Evolutionary conservation across 208 protist genomes (phyloP).

Genomic region (Trypanosoma rangeli): DNA sequence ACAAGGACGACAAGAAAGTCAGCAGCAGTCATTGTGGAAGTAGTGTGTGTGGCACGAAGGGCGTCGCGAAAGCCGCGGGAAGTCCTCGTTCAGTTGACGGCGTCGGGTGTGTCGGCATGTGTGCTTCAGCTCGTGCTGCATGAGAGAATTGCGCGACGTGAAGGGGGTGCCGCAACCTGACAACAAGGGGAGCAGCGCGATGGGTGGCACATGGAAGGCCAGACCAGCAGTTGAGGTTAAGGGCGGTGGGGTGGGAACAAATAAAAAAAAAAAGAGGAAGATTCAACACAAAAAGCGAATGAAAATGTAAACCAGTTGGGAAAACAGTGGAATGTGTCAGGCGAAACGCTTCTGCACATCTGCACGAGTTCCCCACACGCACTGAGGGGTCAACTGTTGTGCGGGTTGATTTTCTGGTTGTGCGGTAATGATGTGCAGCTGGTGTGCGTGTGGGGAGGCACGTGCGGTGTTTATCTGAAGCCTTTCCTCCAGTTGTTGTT

Average conservation of each 20-base stretch:
- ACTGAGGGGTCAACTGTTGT: conserved; percentile 3
- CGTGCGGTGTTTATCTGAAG: neutral
- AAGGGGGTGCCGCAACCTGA: neutral
- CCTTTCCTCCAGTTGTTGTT: neutral
- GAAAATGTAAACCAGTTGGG: neutral
- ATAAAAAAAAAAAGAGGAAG: neutral
- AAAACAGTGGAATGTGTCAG: neutral
- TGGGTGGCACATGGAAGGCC: neutral
- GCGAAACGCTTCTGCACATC: neutral
- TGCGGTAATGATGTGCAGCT: neutral
- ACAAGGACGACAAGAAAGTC: neutral
- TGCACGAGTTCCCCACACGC: too few relatives aligned
- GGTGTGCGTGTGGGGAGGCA: neutral
- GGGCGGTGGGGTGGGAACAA: neutral
- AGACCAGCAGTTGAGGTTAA: neutral
- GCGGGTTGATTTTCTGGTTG: conserved; percentile 1
- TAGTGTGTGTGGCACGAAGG: neutral
- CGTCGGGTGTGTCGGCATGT: neutral
- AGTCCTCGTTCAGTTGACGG: neutral
- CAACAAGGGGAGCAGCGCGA: neutral
- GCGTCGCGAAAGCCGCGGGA: neutral
- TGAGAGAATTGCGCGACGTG: neutral
- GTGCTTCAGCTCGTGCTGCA: neutral
- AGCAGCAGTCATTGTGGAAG: neutral
- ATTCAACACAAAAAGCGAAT: neutral